phyloP scores from a whole-genome alignment of 2,329 filamentous ascomycete genomes.

The Diaporthe destruens region DNA sequence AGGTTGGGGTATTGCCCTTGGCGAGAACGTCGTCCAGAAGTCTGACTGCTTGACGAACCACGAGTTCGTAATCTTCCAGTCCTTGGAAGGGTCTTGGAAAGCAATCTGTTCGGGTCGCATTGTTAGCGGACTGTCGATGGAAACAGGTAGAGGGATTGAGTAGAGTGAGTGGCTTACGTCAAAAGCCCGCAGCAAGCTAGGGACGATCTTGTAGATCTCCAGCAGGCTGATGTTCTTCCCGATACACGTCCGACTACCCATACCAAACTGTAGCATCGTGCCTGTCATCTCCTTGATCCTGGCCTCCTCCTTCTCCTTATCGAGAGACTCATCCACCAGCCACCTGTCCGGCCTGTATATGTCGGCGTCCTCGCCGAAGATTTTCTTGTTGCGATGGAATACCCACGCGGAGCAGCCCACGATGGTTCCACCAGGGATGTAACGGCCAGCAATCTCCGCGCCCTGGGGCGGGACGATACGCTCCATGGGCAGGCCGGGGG shows the following conservation, averaged over 20 bases:
- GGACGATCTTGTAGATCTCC: conserved; percentile 74
- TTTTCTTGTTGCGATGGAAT: conserved; percentile 73
- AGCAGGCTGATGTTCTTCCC: conserved; percentile 75
- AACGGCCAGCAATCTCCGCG: conserved; percentile 71
- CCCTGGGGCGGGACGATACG: conserved; percentile 79
- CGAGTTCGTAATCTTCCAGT: conserved; percentile 71
- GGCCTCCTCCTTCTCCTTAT: conserved; percentile 66
- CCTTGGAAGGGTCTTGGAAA: conserved; percentile 65
- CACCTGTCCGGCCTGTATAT: conserved; percentile 77
- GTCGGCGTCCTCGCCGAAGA: conserved; percentile 77
- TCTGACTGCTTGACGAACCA: conserved; percentile 74
- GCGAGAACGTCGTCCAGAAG: conserved; percentile 61
- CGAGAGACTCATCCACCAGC: conserved; percentile 58
- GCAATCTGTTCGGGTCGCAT: conserved; percentile 56
- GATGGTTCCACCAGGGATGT: conserved; percentile 77
- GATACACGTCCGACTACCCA: conserved; percentile 77
- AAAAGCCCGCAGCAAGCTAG: conserved; percentile 72
- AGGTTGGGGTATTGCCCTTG: conserved; percentile 58
- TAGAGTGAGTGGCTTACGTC: conserved; percentile 59
- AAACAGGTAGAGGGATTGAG: conserved; percentile 56
- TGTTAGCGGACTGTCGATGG: conserved; percentile 43
- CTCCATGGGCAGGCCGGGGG: conserved; percentile 79
- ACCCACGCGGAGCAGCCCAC: conserved; percentile 83
- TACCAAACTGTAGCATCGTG: conserved; percentile 80
- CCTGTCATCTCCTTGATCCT: conserved; percentile 76